Evolutionary conservation across 1,284 basidiomycete species (phyloP).

Genomic region (Trichosporon inkin): DNA sequence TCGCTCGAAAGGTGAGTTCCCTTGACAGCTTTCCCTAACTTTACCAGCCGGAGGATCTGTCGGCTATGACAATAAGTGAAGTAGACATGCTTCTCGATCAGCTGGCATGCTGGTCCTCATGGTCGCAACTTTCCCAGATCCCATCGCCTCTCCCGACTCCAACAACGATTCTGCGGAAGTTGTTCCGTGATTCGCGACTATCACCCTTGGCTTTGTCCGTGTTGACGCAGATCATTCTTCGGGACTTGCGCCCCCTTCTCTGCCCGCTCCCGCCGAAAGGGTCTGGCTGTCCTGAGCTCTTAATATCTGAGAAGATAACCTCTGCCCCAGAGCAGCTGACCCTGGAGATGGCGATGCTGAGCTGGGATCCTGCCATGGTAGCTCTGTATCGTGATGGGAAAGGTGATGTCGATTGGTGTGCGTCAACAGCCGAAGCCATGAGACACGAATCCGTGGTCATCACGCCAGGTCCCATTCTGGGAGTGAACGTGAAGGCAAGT

Average conservation of each 20-base stretch:
- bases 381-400: conserved; percentile 56
- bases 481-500: conserved; percentile 59
- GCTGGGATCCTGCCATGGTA: conserved; percentile 67
- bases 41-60: conserved; percentile 15
- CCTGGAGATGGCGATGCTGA: conserved; percentile 62
- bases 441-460: not conserved
- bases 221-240: conserved; percentile 75
- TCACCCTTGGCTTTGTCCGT: conserved; percentile 61
- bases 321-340: conserved; percentile 55
- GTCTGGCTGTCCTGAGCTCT: conserved; percentile 31
- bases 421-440: conserved; percentile 55
- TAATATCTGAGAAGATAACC: conserved; percentile 35
- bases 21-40: not conserved
- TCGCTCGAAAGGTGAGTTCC: not conserved
- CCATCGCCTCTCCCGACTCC: conserved; percentile 6
- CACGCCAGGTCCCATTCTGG: conserved; percentile 49
- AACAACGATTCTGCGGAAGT: conserved; percentile 22
- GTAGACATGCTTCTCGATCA: conserved; percentile 66
- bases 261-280: conserved; percentile 57
- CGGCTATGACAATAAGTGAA: conserved; percentile 45
- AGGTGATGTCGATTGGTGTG: conserved; percentile 60
- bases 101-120: conserved; percentile 63
- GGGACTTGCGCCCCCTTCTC: conserved; percentile 71
- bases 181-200: conserved; percentile 41
- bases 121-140: conserved; percentile 54